These are phyloP conservation scores for Syzygium aqueum DNA, from an alignment of 345 rosid species.

Conservation along the genomic window DNA sequence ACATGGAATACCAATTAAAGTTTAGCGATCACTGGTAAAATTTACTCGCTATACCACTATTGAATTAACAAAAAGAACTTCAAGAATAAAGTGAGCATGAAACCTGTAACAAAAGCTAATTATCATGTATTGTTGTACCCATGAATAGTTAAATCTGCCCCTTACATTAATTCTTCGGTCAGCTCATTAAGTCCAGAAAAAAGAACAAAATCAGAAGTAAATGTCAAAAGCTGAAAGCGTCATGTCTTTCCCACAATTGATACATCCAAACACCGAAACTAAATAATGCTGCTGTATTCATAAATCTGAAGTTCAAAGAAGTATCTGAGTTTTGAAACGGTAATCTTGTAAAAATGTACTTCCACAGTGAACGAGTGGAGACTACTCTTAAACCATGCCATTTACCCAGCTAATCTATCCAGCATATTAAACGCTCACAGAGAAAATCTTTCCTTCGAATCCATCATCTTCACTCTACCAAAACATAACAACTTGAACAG, in stretches of 20 bases:
- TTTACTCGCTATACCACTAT: neutral
- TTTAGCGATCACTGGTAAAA: neutral
- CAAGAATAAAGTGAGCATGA: neutral
- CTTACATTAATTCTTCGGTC: neutral
- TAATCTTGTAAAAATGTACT: neutral
- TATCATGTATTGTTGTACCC: neutral
- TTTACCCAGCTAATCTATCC: neutral
- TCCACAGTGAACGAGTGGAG: neutral
- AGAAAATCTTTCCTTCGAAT: neutral
- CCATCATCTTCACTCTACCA: neutral
- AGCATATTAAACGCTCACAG: neutral
- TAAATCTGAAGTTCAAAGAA: neutral
- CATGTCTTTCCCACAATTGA: neutral
- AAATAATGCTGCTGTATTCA: neutral
- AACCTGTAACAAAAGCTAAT: neutral
- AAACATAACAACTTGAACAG: neutral
- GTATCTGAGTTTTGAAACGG: neutral
- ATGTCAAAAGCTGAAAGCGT: neutral
- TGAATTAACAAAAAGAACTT: neutral
- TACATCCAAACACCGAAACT: neutral
- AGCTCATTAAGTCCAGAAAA: neutral
- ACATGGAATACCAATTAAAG: neutral
- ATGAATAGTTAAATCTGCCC: neutral
- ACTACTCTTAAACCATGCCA: neutral
- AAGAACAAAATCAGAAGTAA: neutral